Evolutionary conservation across 164 flowering plant species (phyloP).

Genomic region (Piper longum): DNA sequence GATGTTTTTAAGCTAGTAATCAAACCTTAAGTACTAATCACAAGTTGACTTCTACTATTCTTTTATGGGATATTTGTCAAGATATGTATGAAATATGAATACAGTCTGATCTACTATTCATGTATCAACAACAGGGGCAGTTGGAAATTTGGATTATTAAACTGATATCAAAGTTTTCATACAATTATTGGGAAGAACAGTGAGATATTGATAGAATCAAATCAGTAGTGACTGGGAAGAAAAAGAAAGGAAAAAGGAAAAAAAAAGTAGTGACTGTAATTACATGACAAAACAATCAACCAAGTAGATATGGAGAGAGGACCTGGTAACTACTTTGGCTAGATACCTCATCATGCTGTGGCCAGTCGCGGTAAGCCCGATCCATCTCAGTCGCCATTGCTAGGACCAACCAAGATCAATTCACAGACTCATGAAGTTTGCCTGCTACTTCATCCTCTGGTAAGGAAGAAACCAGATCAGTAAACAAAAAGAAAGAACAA

Average conservation of each 20-base stretch:
- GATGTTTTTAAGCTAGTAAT: background rate
- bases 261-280: background rate
- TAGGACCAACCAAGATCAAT: background rate
- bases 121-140: background rate
- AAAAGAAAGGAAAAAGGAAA: background rate
- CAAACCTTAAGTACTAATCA: background rate
- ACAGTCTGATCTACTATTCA: too few relatives aligned
- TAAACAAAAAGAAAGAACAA: background rate
- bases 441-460: background rate
- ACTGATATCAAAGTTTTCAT: background rate
- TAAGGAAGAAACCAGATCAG: background rate
- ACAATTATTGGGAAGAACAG: background rate
- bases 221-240: background rate
- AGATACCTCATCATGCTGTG: slow-evolving; percentile 6
- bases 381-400: slow-evolving; percentile 13
- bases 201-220: background rate
- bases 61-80: background rate
- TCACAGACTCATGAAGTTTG: background rate
- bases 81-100: too few relatives aligned
- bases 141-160: background rate
- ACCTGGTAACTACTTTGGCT: slow-evolving; percentile 1
- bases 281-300: background rate
- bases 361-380: slow-evolving; percentile 11
- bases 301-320: background rate
- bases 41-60: background rate